Percentiles rank a stretch among this genome's conserved stretches.
phyloP scores from a whole-genome alignment of 257 asterid genomes.

The Ajuga chamaepitys region DNA sequence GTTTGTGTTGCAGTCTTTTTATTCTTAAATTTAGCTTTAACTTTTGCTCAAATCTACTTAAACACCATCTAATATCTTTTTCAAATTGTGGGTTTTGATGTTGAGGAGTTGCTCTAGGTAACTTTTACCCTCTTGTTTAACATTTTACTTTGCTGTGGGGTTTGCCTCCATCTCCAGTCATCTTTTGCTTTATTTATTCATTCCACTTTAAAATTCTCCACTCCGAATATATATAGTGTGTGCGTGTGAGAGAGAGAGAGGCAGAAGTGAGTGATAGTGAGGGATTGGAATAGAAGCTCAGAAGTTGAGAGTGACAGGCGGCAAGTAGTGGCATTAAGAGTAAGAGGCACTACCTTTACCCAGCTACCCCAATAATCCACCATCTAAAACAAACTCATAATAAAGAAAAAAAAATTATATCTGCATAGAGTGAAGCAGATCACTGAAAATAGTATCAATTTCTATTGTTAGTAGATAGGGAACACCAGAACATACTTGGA shows the following conservation, averaged over 20 bases:
- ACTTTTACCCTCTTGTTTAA: background rate
- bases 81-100: background rate
- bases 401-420: too few relatives aligned
- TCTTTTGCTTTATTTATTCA: conserved; percentile 24
- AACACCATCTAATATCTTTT: background rate
- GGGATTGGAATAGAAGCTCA: conserved; percentile 37
- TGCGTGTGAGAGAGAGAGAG: conserved; percentile 1
- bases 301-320: conserved; percentile 51
- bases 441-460: too few relatives aligned
- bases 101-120: background rate
- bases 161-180: background rate
- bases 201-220: conserved; percentile 10
- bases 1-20: conserved; percentile 4
- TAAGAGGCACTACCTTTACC: background rate
- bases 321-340: background rate
- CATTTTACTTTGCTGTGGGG: conserved; percentile 25
- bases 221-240: conserved; percentile 1
- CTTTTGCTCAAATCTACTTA: background rate
- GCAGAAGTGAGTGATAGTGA: conserved; percentile 36
- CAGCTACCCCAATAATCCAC: background rate
- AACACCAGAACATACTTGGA: too few relatives aligned
- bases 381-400: too few relatives aligned
- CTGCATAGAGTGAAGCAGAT: too few relatives aligned
- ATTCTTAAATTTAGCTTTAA: background rate
- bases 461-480: too few relatives aligned